Conservation (phyloP, 2,329 filamentous ascomycete genomes). For the Colletotrichum zoysiae region DNA sequence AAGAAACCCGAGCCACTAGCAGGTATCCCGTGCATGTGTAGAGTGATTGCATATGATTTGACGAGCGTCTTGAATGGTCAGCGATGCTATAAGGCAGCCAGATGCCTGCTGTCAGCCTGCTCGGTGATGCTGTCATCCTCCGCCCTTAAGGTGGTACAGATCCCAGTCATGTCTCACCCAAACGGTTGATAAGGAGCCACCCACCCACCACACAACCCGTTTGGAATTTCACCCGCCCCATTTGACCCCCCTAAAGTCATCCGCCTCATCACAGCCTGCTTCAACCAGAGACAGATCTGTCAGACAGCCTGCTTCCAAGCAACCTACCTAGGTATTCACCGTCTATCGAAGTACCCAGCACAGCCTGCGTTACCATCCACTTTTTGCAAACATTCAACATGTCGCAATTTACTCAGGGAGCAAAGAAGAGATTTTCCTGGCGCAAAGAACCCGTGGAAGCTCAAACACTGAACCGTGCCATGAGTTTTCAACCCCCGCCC, state of each 20-base stretch:
- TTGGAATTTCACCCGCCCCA: not conserved
- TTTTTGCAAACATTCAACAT: not conserved
- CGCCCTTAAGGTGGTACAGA: not conserved
- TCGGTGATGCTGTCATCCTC: not conserved
- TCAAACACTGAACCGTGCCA: not conserved
- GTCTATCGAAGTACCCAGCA: not conserved
- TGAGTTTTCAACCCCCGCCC: not conserved
- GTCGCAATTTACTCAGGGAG: not conserved
- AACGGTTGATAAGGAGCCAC: not conserved
- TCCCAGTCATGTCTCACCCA: no score
- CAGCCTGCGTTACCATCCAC: not conserved
- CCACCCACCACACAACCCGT: not conserved
- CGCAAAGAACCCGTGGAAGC: not conserved
- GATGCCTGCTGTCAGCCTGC: slow-evolving; percentile 9
- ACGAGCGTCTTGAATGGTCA: not conserved
- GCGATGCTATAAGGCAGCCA: not conserved
- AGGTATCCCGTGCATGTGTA: not conserved
- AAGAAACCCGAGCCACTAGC: no score
- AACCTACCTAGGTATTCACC: not conserved
- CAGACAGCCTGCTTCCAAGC: not conserved
- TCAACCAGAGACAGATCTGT: not conserved
- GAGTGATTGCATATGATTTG: not conserved
- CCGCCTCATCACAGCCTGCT: not conserved
- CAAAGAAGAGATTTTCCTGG: not conserved
- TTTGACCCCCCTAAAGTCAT: not conserved